These are phyloP conservation scores for Henckelia pumila DNA, from an alignment of 257 asterid genomes.

Conservation along the genomic window DNA sequence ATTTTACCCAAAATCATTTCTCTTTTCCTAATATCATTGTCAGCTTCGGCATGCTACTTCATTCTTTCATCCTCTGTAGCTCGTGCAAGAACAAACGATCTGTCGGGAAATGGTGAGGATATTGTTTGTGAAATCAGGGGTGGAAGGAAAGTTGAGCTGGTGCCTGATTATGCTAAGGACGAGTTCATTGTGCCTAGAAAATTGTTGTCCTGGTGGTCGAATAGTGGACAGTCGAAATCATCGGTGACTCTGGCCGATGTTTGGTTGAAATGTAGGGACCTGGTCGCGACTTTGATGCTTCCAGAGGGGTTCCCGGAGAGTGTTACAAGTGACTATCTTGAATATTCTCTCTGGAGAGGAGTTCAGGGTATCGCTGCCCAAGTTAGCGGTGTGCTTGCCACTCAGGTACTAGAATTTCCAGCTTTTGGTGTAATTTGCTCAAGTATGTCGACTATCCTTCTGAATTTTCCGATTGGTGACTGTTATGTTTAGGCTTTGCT, in stretches of 20 bases:
- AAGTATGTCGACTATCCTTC: neutral
- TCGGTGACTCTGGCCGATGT: constrained; percentile 35
- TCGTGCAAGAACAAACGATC: constrained; percentile 47
- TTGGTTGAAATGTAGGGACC: constrained; percentile 65
- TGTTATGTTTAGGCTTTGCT: constrained; percentile 65
- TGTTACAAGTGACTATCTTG: constrained; percentile 88
- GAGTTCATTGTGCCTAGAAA: constrained; percentile 52
- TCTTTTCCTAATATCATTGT: constrained; percentile 34
- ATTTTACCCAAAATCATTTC: constrained; percentile 26
- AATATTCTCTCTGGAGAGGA: constrained; percentile 97
- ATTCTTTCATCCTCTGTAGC: constrained; percentile 47
- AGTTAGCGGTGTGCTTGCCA: constrained; percentile 91
- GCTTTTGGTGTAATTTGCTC: neutral
- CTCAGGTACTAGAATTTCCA: constrained; percentile 54
- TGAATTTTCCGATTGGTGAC: constrained; percentile 4
- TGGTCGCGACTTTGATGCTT: constrained; percentile 52
- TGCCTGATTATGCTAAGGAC: constrained; percentile 64
- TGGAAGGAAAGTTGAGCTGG: constrained; percentile 66
- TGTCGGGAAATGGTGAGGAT: constrained; percentile 29
- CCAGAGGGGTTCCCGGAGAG: constrained; percentile 94
- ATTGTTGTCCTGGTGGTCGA: constrained; percentile 43
- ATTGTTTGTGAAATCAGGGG: constrained; percentile 64
- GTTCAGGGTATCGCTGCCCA: constrained; percentile 97
- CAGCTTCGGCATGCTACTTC: constrained; percentile 40
- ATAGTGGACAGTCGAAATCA: constrained; percentile 29